Evolutionary conservation across 768 basidiomycete species (phyloP), one percentile per base, ranked within the genome.

Genomic region (Mycena albidolilacea): DNA sequence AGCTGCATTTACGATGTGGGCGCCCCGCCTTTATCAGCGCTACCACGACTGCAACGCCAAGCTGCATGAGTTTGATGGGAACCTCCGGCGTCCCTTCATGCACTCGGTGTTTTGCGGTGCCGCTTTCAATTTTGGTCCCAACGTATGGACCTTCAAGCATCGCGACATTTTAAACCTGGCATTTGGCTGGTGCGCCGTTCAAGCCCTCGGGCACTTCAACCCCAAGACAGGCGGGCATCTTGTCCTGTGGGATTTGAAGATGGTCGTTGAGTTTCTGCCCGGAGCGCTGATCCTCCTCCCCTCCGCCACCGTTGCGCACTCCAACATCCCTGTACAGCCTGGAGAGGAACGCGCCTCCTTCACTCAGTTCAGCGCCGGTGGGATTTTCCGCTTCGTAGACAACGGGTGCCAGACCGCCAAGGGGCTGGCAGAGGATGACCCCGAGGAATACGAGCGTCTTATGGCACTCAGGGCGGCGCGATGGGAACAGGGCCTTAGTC

Each of bases 151-250:
- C 2, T 54, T 54, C 52, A 8, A 14, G 2, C 52, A 54, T 5
- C 23, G 52, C 21, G 52, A 54, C 12, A 21, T 54, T 9, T 10
- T 54, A 7, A 54, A 87, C 52, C 67, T 81, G 0, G 74, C 82
- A 0, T 79, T 72, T 39, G 82, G 83, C 0, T 78, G 80, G 76
- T 87, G 83, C 58, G 77, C 77, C 0, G 81, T 85, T 17, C 77
- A 73, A 3, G 77, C 82, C 0, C 60, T 80, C 0, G 83, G 84
- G 0, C 7, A 64, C 2, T 85, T 80, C 66, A 75, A 84, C 59
- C 73, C 63, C 1, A 76, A 3, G 3, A 75, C 64, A 38, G 80
- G 83, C 12, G 83, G 83, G 4, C 83, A 85, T 58, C 57, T 85
- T 0, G 70, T 85, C 0, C 55, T 85, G 0, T 80, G 78, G 75